Conservation (phyloP, 371 early-diverging fungal species). For the Rhizopus stolonifer region DNA sequence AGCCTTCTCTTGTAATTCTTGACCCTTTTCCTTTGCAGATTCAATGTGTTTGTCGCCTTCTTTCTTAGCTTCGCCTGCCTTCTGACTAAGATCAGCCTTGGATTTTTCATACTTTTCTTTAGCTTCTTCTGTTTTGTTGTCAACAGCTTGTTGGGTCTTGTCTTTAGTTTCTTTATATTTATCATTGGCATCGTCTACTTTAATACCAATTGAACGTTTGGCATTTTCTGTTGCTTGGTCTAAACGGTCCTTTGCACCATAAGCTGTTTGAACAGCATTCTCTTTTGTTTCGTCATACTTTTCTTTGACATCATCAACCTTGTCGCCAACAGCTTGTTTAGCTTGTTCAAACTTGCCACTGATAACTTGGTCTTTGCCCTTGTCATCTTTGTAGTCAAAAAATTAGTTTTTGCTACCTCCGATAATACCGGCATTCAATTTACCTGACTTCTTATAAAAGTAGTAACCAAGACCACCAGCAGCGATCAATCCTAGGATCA, state of each 20-base stretch:
- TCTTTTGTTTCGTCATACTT: neutral
- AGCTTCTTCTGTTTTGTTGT: constrained; percentile 12
- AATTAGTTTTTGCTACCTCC: no score
- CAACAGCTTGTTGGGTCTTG: constrained; percentile 2
- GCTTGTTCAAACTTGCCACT: neutral
- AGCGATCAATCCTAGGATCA: neutral
- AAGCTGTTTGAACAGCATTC: neutral
- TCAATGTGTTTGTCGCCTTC: constrained; percentile 12
- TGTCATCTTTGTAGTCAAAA: no score
- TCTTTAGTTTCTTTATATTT: constrained; percentile 9
- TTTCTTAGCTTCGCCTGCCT: constrained; percentile 10
- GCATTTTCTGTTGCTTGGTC: neutral
- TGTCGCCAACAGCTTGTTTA: neutral
- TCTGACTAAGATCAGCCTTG: constrained; percentile 8
- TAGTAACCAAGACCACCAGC: neutral
- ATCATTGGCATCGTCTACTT: constrained; percentile 6
- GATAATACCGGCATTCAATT: neutral
- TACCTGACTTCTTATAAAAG: neutral
- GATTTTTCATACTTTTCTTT: constrained; percentile 14
- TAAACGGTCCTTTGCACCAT: neutral
- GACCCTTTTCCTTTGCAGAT: constrained; percentile 17
- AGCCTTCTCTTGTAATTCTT: constrained; percentile 16
- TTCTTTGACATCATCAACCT: neutral
- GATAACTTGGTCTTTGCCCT: neutral
- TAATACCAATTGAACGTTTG: neutral